These are phyloP conservation scores for Achaetomiella virescens DNA, from an alignment of 495 filamentous ascomycete species.

Conservation along the genomic window DNA sequence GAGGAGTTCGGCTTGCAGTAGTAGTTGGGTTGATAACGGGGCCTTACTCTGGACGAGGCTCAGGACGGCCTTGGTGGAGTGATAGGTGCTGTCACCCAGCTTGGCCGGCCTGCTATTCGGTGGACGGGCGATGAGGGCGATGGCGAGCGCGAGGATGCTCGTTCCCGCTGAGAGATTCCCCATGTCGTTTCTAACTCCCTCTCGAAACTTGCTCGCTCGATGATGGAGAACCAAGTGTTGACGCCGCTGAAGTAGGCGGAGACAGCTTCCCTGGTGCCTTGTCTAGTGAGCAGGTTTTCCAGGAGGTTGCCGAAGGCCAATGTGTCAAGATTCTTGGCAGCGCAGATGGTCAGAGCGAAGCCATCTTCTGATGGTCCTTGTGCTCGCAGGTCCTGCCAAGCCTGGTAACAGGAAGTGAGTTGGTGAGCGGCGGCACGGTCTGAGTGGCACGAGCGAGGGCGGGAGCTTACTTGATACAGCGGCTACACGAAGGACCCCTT, in stretches of 20 bases:
- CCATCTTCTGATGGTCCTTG: neutral
- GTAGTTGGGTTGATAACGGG: slow-evolving; percentile 26
- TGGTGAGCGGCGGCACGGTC: neutral
- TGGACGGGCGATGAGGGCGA: slow-evolving; percentile 20
- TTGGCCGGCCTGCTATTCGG: slow-evolving; percentile 10
- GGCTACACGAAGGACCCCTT: slow-evolving; percentile 22
- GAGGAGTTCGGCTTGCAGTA: slow-evolving; percentile 69
- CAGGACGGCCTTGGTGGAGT: slow-evolving; percentile 25
- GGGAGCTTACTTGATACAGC: slow-evolving; percentile 22
- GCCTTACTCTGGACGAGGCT: slow-evolving; percentile 21
- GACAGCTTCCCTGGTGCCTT: slow-evolving; percentile 53
- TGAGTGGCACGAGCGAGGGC: neutral
- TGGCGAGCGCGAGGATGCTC: slow-evolving; percentile 23
- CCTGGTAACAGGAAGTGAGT: neutral
- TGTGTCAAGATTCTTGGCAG: slow-evolving; percentile 22
- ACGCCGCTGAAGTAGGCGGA: slow-evolving; percentile 20
- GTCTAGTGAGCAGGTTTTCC: slow-evolving; percentile 56
- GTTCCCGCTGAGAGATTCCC: slow-evolving; percentile 24
- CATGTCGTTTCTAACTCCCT: slow-evolving; percentile 17
- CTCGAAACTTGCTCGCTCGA: slow-evolving; percentile 21
- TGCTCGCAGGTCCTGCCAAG: neutral
- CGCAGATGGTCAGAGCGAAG: slow-evolving; percentile 12
- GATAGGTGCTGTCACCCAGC: slow-evolving; percentile 21
- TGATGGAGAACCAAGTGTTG: slow-evolving; percentile 28
- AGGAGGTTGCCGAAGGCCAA: slow-evolving; percentile 58